Base-by-base conservation (phyloP, 2,329 filamentous ascomycete species). In the Penicillium brevicompactum region DNA sequence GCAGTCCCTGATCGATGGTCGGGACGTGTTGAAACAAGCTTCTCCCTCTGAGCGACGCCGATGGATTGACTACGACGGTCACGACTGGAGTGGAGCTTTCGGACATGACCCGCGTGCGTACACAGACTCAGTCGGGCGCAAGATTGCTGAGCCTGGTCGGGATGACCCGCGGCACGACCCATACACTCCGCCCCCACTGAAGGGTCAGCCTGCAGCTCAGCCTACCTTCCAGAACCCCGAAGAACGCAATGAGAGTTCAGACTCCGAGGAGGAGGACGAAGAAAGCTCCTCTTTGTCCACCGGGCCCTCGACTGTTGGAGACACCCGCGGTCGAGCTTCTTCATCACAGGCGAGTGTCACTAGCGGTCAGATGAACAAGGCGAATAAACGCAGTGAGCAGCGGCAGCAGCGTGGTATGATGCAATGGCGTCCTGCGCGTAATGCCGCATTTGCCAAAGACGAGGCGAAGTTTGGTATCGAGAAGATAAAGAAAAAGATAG, bases 401-500 rank as follows among this genome's bases (percentile, higher is more conserved):
- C 84, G 92, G 0, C 91, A 92, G 76, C 92, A 97, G 64, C 83
- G 92, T 10, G 93, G 93, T 0, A 67, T 96, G 69, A 96, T 97
- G 91, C 93, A 97, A 73, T 97, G 92, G 92, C 90, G 87, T 68
- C 92, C 93, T 0, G 89, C 92, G 70, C 82, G 93, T 40, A 96
- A 96, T 70, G 80, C 86, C 21, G 86, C 87, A 62, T 97, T 97
- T 72, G 92, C 88, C 42, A 96, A 94, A 76, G 83, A 97, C 66
- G 90, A 97, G 78, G 86, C 89, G 0, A 88, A 89, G 66, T 92
- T 87, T 75, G 91, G 90, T 0, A 74, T 92, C 5, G 81, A 87
- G 43, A 90, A 90, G 71, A 76, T 95, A 52, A 89, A 87, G 72
- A 88, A 89, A 67, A 87, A 90, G 70, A 82, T 94, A 9, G 67